phyloP scores from a whole-genome alignment of 805 yeast genomes.

The Candida berthetii region DNA sequence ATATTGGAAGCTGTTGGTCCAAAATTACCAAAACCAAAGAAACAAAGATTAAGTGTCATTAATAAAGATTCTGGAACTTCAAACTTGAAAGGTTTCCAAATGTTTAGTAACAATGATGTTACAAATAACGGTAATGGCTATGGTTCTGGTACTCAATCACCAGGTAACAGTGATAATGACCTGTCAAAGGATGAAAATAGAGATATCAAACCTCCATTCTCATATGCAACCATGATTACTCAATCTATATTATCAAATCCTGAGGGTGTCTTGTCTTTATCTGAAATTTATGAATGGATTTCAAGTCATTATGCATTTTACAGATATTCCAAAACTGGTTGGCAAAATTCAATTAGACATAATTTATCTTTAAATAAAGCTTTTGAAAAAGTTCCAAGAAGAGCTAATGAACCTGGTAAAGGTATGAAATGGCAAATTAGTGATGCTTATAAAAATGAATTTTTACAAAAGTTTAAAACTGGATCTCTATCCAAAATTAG shows the following conservation, averaged over 20 bases:
- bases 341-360: conserved; percentile 98
- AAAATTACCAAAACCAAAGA: conserved; percentile 22
- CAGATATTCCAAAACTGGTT: conserved; percentile 87
- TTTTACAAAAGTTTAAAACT: conserved; percentile 68
- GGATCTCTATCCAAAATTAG: conserved; percentile 71
- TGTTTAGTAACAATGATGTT: conserved; percentile 37
- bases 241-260: conserved; percentile 88
- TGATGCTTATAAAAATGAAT: conserved; percentile 78
- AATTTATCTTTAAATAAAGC: conserved; percentile 93
- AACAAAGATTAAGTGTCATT: conserved; percentile 16
- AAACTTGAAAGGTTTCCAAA: conserved; percentile 42
- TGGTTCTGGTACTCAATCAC: background rate
- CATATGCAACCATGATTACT: conserved; percentile 97
- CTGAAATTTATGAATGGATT: conserved; percentile 93
- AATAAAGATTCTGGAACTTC: conserved; percentile 9
- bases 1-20: conserved; percentile 27
- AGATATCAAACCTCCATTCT: conserved; percentile 93
- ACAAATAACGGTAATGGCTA: background rate
- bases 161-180: conserved; percentile 36
- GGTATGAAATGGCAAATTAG: conserved; percentile 99
- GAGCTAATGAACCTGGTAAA: conserved; percentile 95
- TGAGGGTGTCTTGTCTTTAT: conserved; percentile 82
- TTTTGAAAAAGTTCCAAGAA: conserved; percentile 93
- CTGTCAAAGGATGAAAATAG: conserved; percentile 86
- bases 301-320: conserved; percentile 85